phyloP scores from a whole-genome alignment of 768 basidiomycete species.

The Infundibulicybe gibba region DNA sequence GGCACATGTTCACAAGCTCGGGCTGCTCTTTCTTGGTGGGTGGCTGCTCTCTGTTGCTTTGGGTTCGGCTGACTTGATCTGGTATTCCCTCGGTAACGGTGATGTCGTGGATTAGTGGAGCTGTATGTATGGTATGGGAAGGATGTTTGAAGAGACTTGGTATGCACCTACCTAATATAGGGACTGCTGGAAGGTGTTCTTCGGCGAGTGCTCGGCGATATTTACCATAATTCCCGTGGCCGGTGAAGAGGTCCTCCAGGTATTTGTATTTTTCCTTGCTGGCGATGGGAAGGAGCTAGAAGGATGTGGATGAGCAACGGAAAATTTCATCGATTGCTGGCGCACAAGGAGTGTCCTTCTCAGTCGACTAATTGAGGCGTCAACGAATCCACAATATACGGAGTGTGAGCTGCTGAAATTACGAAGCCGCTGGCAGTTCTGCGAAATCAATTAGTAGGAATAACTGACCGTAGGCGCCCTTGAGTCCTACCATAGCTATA shows the following conservation, averaged over 20 bases:
- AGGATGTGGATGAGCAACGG: too few species aligned
- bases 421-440: slow-evolving; percentile 42
- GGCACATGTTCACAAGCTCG: slow-evolving; percentile 19
- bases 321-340: too few species aligned
- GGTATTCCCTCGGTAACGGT: slow-evolving; percentile 17
- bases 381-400: slow-evolving; percentile 38
- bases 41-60: slow-evolving; percentile 7
- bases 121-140: slow-evolving; percentile 8
- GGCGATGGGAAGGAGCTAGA: slow-evolving; percentile 6
- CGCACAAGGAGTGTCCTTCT: slow-evolving; percentile 31
- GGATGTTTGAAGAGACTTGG: neutral
- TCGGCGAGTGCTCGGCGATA: slow-evolving; percentile 21
- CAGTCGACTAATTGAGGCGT: slow-evolving; percentile 31
- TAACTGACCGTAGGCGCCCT: neutral
- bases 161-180: slow-evolving; percentile 24
- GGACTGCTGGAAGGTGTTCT: slow-evolving; percentile 24
- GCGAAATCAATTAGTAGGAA: neutral
- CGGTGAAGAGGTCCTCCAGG: slow-evolving; percentile 25
- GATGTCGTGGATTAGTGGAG: slow-evolving; percentile 25
- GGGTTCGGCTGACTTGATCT: slow-evolving; percentile 7
- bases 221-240: slow-evolving; percentile 17
- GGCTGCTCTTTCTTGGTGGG: slow-evolving; percentile 20
- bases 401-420: slow-evolving; percentile 42
- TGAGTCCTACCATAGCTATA: slow-evolving; percentile 33
- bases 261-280: slow-evolving; percentile 25